Conservation (phyloP, 2,329 filamentous ascomycete genomes). For the Fusarium sp. region DNA sequence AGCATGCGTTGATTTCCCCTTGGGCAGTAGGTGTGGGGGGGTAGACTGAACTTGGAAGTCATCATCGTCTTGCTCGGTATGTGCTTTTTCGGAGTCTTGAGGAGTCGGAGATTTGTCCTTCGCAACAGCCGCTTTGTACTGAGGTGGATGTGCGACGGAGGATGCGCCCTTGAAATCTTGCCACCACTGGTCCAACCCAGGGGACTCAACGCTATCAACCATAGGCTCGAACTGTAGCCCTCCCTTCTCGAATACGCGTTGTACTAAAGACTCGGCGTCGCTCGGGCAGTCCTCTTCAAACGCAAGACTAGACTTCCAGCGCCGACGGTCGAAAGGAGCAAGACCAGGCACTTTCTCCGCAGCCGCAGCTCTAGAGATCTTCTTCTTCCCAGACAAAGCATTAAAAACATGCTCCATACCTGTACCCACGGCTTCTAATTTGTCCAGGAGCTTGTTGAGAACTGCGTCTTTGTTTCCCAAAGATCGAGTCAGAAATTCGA, state of each 20-base stretch:
- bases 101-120: slow-evolving; percentile 16
- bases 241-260: slow-evolving; percentile 52
- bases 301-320: slow-evolving; percentile 50
- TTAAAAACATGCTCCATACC: slow-evolving; percentile 65
- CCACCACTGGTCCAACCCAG: slow-evolving; percentile 61
- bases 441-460: slow-evolving; percentile 61
- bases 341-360: slow-evolving; percentile 62
- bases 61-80: slow-evolving; percentile 53
- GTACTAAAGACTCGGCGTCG: slow-evolving; percentile 51
- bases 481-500: slow-evolving; percentile 54
- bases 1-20: slow-evolving; percentile 33
- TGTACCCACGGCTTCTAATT: slow-evolving; percentile 61
- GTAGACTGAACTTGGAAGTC: slow-evolving; percentile 63
- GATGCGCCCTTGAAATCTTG: slow-evolving; percentile 49
- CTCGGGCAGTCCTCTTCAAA: slow-evolving; percentile 37
- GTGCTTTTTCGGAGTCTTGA: slow-evolving; percentile 32
- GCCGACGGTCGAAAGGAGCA: slow-evolving; percentile 55
- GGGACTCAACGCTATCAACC: slow-evolving; percentile 45
- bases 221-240: slow-evolving; percentile 46
- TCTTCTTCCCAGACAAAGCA: slow-evolving; percentile 58
- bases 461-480: slow-evolving; percentile 62
- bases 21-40: slow-evolving; percentile 50
- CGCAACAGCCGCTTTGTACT: slow-evolving; percentile 15
- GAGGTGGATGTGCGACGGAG: slow-evolving; percentile 32
- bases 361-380: slow-evolving; percentile 54